Conservation (phyloP, 148 eudicot genomes). For the Silene conica region DNA sequence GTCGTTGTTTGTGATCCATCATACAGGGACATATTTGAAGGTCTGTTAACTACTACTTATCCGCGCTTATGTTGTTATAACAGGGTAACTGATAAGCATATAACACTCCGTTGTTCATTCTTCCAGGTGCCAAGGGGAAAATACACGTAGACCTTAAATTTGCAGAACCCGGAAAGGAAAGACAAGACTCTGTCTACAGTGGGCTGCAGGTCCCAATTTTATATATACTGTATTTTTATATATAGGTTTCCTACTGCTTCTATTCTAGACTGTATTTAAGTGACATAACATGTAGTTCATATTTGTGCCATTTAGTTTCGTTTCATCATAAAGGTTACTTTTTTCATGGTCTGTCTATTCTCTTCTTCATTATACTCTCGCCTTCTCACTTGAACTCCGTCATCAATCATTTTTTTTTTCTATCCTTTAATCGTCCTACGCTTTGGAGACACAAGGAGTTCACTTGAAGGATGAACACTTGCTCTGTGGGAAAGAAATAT, state of each 20-base stretch:
- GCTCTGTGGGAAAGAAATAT: too few relatives aligned
- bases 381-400: not conserved
- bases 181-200: slow-evolving; percentile 89
- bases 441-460: too few relatives aligned
- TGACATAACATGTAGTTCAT: not conserved
- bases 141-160: slow-evolving; percentile 71
- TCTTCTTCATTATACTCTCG: not conserved
- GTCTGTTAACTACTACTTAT: slow-evolving; percentile 26
- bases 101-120: slow-evolving; percentile 5
- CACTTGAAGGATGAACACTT: too few relatives aligned
- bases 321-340: not conserved
- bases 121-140: slow-evolving; percentile 56
- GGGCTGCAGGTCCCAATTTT: slow-evolving; percentile 64
- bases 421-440: too few relatives aligned
- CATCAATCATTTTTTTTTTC: not conserved
- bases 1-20: slow-evolving; percentile 99
- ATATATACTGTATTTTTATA: not conserved
- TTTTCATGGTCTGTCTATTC: not conserved
- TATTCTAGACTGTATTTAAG: slow-evolving; percentile 3
- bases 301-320: not conserved
- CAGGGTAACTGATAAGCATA: slow-evolving; percentile 5
- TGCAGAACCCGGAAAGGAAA: slow-evolving; percentile 92
- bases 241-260: not conserved
- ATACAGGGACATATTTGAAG: slow-evolving; percentile 90
- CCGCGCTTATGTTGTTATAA: slow-evolving; percentile 2